Evolutionary conservation across 169 alveolate genomes (phyloP).

Genomic region (Plasmodium coatneyi): DNA sequence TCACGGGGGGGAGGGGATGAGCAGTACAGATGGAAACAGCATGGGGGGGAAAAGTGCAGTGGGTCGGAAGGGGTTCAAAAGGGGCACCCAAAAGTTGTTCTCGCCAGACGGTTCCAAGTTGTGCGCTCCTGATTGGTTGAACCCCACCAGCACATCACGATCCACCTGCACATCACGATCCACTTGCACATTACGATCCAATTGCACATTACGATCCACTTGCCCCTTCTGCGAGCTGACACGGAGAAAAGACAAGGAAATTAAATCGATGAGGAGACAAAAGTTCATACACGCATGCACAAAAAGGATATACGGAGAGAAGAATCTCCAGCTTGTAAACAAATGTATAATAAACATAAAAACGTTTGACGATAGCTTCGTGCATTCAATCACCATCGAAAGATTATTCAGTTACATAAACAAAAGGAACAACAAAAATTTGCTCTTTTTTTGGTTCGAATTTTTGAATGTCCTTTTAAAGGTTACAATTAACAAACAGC

Average conservation of each 20-base stretch:
- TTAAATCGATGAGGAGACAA: neutral
- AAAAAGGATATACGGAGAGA: conserved; percentile 34
- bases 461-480: conserved; percentile 67
- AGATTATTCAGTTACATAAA: conserved; percentile 45
- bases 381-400: conserved; percentile 70
- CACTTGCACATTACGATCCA: conserved; percentile 3
- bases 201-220: neutral
- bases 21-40: neutral
- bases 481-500: conserved; percentile 69
- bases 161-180: neutral
- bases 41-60: neutral
- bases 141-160: neutral
- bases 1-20: neutral
- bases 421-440: conserved; percentile 9
- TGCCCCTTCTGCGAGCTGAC: conserved; percentile 38
- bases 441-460: conserved; percentile 60
- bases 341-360: conserved; percentile 68
- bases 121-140: neutral
- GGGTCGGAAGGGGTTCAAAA: neutral
- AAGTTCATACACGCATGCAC: conserved; percentile 47
- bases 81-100: neutral
- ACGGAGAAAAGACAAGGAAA: neutral
- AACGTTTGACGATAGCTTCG: conserved; percentile 62
- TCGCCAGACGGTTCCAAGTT: neutral
- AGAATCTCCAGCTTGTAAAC: conserved; percentile 21